Evolutionary conservation across 805 yeast genomes (phyloP), one percentile per base, ranked within the genome.

Genomic region (Yarrowia hollandica): DNA sequence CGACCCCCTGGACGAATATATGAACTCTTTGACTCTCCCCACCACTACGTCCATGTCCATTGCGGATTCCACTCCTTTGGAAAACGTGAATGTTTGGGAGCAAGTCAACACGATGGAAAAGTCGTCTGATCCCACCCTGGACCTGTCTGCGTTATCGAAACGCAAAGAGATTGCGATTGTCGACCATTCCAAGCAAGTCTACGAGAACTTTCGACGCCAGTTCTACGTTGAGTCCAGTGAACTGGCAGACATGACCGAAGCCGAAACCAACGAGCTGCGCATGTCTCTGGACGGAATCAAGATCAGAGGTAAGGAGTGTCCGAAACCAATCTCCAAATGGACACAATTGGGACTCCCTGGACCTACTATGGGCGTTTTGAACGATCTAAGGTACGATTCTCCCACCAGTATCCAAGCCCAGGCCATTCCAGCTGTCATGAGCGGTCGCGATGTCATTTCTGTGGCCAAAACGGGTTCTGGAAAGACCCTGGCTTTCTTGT

Each of bases 381-480:
- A 75, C 1, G 75, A 78, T 3, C 69, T 86, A 9, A 69, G 75
- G 7, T 91, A 82, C 68, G 74, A 71, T 0, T 68, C 72, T 1
- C 96, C 98, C 0, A 88, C 97, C 0, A 82, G 97, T 0, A 90
- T 94, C 59, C 99, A 94, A 70, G 78, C 90, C 0, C 97, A 90
- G 66, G 90, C 97, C 0, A 77, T 91, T 19, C 98, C 99, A 0
- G 86, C 90, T 0, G 82, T 90, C 18, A 88, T 92, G 95, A 77
- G 85, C 1, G 98, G 98, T 0, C 72, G 86, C 48, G 98, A 94
- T 72, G 82, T 92, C 7, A 86, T 94, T 46, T 97, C 97, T 5
- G 86, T 94, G 18, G 98, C 99, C 0, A 90, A 90, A 64, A 94
- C 99, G 0, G 99, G 99, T 0, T 88, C 97, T 0, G 99, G 99